These are phyloP conservation scores for Acarospora socialis DNA, from an alignment of 2,329 filamentous ascomycete species.

Conservation along the genomic window DNA sequence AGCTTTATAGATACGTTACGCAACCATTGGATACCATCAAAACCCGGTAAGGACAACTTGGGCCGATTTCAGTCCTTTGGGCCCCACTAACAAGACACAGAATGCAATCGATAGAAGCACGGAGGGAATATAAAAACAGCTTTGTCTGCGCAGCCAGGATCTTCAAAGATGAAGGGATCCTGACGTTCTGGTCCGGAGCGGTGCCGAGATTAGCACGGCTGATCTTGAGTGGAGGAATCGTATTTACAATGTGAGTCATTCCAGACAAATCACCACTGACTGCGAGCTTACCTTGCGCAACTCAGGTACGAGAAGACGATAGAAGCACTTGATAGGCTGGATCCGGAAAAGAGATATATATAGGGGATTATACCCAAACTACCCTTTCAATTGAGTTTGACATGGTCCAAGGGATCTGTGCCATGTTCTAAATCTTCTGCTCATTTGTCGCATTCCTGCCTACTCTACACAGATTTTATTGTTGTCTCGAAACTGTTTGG, in stretches of 20 bases:
- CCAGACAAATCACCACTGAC: not conserved
- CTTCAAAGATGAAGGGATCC: slow-evolving; percentile 72
- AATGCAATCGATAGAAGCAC: slow-evolving; percentile 93
- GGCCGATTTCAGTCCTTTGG: slow-evolving; percentile 10
- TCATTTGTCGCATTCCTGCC: too few relatives aligned
- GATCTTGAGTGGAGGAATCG: slow-evolving; percentile 86
- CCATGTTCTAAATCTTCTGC: too few relatives aligned
- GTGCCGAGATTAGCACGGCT: slow-evolving; percentile 70
- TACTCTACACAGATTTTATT: too few relatives aligned
- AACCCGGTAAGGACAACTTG: slow-evolving; percentile 41
- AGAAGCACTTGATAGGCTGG: slow-evolving; percentile 63
- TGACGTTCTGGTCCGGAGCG: slow-evolving; percentile 91
- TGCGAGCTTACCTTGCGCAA: slow-evolving; percentile 8
- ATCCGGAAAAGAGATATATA: slow-evolving; percentile 74
- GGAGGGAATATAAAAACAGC: slow-evolving; percentile 69
- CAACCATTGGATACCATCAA: slow-evolving; percentile 85
- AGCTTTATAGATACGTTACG: slow-evolving; percentile 33
- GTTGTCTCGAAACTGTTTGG: too few relatives aligned
- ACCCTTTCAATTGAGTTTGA: too few relatives aligned
- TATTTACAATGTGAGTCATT: slow-evolving; percentile 68
- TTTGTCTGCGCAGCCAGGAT: slow-evolving; percentile 71
- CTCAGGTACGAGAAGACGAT: slow-evolving; percentile 81
- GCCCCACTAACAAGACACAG: slow-evolving; percentile 24
- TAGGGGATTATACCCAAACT: too few relatives aligned
- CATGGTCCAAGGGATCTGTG: too few relatives aligned